Evolutionary conservation across 73 alveolate species (phyloP), one percentile per base, ranked within the genome.

Genomic region (Durusdinium trenchii): DNA sequence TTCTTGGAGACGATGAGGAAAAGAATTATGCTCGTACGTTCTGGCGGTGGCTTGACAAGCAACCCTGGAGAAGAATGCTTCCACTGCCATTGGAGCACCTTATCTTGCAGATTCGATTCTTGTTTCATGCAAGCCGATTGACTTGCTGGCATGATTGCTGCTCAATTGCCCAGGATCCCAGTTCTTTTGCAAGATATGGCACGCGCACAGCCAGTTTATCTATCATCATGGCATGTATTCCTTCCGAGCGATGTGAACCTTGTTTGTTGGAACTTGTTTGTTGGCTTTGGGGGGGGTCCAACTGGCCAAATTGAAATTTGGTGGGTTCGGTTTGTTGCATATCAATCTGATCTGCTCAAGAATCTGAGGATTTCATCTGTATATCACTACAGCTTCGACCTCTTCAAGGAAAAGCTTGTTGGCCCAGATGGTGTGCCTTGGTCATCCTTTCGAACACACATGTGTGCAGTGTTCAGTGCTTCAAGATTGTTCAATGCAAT

Each of bases 161-260:
- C 36, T 0, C 32, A 28, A 48, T 18, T 6, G 6, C 69, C 50
- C 18, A 81, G 91, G 91, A 3, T 81, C 3, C 48, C 46, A 3
- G 91, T 81, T 10, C n/a, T 81, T 2, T 14, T 81, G 57, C 43
- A 81, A 6, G 91, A 81, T 35, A 64, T 67, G 12, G 6, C 36
- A 10, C 67, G 91, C 71, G 91, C 46, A 2, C 3, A 23, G 14
- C 91, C 46, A 6, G 2, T 0, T 67, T 81, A 48, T 35, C 30
- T 47, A 26, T 20, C 0, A 3, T 5, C 18, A 30, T 79, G 90
- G 90, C 90, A 48, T 6, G 12, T 47, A 35, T 81, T 81, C 35
- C 69, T 81, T 14, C 91, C 91, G 35, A 81, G 91, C n/a, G 91
- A 81, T 50, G 23, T 81, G 91, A 9, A 6, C 28, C 91, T 81